These are phyloP conservation scores for Asterophora parasitica DNA, from an alignment of 768 basidiomycete genomes.

Conservation along the genomic window DNA sequence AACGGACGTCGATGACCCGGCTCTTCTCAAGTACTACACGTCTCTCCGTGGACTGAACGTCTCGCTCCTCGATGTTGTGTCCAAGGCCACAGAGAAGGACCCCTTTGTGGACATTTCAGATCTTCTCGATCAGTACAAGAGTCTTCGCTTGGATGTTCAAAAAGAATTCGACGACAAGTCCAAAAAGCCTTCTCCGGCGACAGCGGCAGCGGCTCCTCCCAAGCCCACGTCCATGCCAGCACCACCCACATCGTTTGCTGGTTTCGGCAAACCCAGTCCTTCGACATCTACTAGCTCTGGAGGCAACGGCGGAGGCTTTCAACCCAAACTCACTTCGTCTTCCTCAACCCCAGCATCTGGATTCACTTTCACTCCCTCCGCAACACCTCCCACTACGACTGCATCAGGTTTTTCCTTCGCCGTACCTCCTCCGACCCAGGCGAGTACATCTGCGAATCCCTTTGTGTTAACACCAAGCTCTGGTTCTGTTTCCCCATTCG, in stretches of 20 bases:
- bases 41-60: conserved; percentile 72
- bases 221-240: conserved; percentile 24
- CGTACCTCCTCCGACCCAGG: neutral
- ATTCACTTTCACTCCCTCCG: conserved; percentile 7
- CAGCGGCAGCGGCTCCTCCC: conserved; percentile 8
- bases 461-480: neutral
- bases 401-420: neutral
- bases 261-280: conserved; percentile 18
- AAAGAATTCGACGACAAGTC: conserved; percentile 44
- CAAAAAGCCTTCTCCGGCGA: conserved; percentile 8
- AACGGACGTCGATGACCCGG: conserved; percentile 24
- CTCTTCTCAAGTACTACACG: conserved; percentile 53
- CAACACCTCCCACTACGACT: neutral
- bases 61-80: conserved; percentile 55
- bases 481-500: neutral
- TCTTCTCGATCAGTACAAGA: conserved; percentile 55
- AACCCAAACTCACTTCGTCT: neutral
- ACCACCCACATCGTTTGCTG: conserved; percentile 27
- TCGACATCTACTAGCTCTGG: neutral
- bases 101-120: conserved; percentile 64
- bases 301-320: conserved; percentile 1
- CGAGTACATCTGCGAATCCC: neutral
- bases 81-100: conserved; percentile 58
- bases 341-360: conserved; percentile 6
- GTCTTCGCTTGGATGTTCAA: conserved; percentile 48